Evolutionary conservation across 441 rosid species (phyloP), one percentile per base, ranked within the genome.

Genomic region (Pelargonium fulgidum): DNA sequence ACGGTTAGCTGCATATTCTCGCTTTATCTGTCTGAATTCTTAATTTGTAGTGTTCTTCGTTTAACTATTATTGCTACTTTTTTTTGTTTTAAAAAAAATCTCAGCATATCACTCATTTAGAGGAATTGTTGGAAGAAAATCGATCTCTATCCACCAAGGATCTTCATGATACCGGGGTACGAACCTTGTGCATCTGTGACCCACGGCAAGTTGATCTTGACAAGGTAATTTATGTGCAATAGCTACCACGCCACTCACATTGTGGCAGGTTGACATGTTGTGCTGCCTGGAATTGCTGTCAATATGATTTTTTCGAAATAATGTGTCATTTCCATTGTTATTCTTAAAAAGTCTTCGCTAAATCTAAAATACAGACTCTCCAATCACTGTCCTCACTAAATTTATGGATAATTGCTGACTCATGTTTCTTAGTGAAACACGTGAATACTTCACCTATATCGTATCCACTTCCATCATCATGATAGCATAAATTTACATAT

Each of bases 131-230:
- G 70, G 77, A 81, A 75, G 85, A 86, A 73, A 82, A 76, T 72
- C 79, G 74, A 72, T 79, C 85, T 39, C 72, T 81, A 50, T 75
- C 91, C 39, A 72, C 83, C 17, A 67, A 68, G 48, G 84, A 86
- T 62, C 79, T 85, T 80, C 93, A 88, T 62, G 93, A 88, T 72
- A 81, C 80, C 66, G 84, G 85, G 20, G 86, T 88, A 68, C 69
- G 87, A 76, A 86, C 93, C 29, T 68, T 88, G 64, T 84, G 88
- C 78, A 82, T 88, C 75, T 72, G 72, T 16, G 89, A 84, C 70
- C 67, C 71, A 1, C 81, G 14, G 58, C 75, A 80, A 44, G 80
- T 85, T 68, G 72, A 85, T 75, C 87, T 86, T 26, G 82, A 82
- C 3, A 88, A 84, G 93, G 91, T 88, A 80, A 70, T 36, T 73